Evolutionary conservation across 2,329 filamentous ascomycete species (phyloP).

Genomic region (Aspergillus pseudonomiae): DNA sequence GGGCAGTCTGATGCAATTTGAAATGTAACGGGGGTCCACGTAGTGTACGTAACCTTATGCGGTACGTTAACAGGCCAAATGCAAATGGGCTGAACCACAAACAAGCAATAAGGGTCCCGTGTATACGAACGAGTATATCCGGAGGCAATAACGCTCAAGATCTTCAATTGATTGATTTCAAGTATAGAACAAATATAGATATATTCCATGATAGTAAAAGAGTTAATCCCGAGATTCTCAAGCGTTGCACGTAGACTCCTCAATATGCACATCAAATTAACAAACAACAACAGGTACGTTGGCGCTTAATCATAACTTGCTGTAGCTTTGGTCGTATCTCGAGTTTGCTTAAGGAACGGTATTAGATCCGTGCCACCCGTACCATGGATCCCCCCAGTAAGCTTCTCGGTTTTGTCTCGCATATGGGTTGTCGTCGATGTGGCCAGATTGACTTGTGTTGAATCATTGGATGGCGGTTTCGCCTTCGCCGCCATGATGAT

Average conservation of each 20-base stretch:
- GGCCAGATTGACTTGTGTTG: conserved; percentile 45
- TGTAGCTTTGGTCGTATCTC: conserved; percentile 54
- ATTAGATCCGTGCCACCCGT: conserved; percentile 58
- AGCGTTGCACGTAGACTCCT: neutral
- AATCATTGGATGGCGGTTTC: conserved; percentile 17
- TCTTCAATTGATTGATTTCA: neutral
- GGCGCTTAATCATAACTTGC: conserved; percentile 30
- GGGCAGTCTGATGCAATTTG: too few species aligned
- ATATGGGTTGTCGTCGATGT: conserved; percentile 46
- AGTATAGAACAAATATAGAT: neutral
- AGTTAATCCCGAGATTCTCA: neutral
- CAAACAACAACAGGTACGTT: neutral
- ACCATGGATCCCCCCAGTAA: conserved; percentile 46
- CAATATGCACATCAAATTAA: neutral
- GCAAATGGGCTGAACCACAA: neutral
- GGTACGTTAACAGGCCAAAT: neutral
- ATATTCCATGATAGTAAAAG: neutral
- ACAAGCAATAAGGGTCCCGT: neutral
- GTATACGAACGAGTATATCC: neutral
- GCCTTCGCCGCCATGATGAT: conserved; percentile 51
- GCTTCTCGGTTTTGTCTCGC: conserved; percentile 32
- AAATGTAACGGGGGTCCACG: neutral
- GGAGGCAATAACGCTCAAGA: too few species aligned
- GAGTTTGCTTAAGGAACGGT: conserved; percentile 55
- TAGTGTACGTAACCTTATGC: neutral